Base-by-base conservation (phyloP, 1,284 basidiomycete genomes). In the Chalciporus piperatoides region DNA sequence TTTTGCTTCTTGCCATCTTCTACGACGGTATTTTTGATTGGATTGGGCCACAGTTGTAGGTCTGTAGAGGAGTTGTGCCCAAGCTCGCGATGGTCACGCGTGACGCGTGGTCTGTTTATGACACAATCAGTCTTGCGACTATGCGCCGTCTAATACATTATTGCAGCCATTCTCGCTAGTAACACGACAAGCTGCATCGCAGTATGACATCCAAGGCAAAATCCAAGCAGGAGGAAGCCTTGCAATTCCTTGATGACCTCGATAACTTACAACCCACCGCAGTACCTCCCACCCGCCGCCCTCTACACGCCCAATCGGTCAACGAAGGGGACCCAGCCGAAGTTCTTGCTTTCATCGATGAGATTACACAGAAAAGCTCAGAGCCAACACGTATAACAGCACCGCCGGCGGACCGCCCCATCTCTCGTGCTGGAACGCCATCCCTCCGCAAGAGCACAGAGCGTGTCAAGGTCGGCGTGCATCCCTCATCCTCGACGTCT, bases 331-430 rank as follows among this genome's bases (percentile, higher is more conserved):
- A 91, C 64, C 86, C 88, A 17, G 68, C 74, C 0, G 88, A 90
- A 54, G 91, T 90, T 14, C 81, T 95, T 38, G 93, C 92, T 21
- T 96, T 95, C 73, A 81, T 97, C 47, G 92, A 97, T 69, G 92
- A 96, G 69, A 92, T 96, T 59, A 93, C 91, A 0, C 90, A 91
- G 77, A 93, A 92, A 71, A 86, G 82, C 65, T 76, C 84, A 4
- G 88, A 89, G 58, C 85, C 86, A 3, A 81, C 82, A 8, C 81
- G 84, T 36, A 61, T 77, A 2, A 70, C 81, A 24, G 69, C 78
- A 25, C 67, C 77, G 17, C 75, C 78, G 52, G 68, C 80, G 46
- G 82, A 84, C 35, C 72, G 81, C 8, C 81, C 82, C 3, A 62
- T 72, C 41, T 87, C 86, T 32, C 78, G 87, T 43, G 78, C 84